Percentiles rank a stretch among this genome's conserved stretches.
These are phyloP conservation scores for Epicoccum sorghinum DNA, from an alignment of 2,329 filamentous ascomycete genomes.

Conservation along the genomic window DNA sequence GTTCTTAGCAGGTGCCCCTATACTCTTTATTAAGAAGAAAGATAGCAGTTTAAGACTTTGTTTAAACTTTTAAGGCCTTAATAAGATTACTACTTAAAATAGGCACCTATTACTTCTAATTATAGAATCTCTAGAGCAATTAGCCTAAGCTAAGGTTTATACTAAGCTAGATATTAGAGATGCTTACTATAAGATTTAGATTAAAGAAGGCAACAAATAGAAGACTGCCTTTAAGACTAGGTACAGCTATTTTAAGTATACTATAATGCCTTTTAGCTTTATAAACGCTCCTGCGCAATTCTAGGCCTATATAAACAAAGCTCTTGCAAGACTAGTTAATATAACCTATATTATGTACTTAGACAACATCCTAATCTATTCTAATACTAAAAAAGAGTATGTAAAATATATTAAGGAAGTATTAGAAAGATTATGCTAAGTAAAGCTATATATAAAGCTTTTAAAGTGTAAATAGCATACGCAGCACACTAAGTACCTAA, in stretches of 20 bases:
- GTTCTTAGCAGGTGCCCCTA: neutral
- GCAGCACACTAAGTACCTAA: neutral
- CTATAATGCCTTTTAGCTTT: neutral
- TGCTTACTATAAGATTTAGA: neutral
- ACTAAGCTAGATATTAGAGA: neutral
- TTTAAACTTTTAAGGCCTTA: neutral
- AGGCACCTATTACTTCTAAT: neutral
- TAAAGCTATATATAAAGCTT: neutral
- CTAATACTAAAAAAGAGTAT: neutral
- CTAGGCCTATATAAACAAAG: neutral
- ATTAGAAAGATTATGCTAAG: neutral
- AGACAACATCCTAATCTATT: neutral
- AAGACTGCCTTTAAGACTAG: neutral
- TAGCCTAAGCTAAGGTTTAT: neutral
- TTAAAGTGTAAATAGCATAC: neutral
- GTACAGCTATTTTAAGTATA: neutral
- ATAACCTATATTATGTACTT: neutral
- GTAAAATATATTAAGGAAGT: neutral
- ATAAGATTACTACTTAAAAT: neutral
- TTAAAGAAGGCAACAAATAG: neutral
- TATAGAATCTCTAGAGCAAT: neutral
- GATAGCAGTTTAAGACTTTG: neutral
- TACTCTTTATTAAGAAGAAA: neutral
- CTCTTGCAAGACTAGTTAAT: neutral
- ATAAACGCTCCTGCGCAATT: neutral